Evolutionary conservation across 129 eudicot genomes (phyloP).

Genomic region (Centrapalus pauciflorus): DNA sequence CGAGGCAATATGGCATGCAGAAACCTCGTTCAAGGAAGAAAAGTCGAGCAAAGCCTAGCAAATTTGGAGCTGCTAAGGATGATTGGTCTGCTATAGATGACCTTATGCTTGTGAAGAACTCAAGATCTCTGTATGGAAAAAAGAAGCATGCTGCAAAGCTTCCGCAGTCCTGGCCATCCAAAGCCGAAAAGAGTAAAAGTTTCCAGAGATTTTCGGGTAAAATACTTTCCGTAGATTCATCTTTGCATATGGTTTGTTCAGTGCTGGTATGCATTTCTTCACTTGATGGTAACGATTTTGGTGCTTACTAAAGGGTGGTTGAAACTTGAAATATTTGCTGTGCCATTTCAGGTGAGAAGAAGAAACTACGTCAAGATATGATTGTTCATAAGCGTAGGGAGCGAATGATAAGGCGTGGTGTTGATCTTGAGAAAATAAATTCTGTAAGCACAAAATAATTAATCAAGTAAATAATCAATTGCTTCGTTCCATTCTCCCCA

Average conservation of each 20-base stretch:
- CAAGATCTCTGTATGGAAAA: slow-evolving; percentile 57
- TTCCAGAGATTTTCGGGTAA: slow-evolving; percentile 63
- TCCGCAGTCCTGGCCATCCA: slow-evolving; percentile 84
- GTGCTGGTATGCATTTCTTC: background rate
- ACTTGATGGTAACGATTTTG: background rate
- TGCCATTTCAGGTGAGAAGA: slow-evolving; percentile 72
- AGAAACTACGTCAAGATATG: slow-evolving; percentile 74
- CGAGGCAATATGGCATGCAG: slow-evolving; percentile 71
- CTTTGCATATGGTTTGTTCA: background rate
- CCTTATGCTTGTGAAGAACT: slow-evolving; percentile 62
- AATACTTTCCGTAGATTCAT: background rate
- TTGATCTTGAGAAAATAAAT: slow-evolving; percentile 81
- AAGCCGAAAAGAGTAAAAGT: slow-evolving; percentile 59
- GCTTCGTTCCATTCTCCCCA: background rate
- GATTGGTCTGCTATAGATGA: slow-evolving; percentile 53
- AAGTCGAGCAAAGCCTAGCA: slow-evolving; percentile 21
- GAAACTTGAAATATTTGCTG: background rate
- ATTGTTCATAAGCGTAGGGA: slow-evolving; percentile 76
- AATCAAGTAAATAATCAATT: background rate
- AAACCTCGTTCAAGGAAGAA: slow-evolving; percentile 49
- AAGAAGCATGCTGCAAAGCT: slow-evolving; percentile 56
- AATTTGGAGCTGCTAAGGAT: slow-evolving; percentile 19
- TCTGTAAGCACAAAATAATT: slow-evolving; percentile 38
- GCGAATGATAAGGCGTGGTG: slow-evolving; percentile 79
- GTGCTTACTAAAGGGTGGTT: background rate